These are phyloP conservation scores for Saccharomyces hybrid DNA, from an alignment of 1,139 yeast species.

Conservation along the genomic window DNA sequence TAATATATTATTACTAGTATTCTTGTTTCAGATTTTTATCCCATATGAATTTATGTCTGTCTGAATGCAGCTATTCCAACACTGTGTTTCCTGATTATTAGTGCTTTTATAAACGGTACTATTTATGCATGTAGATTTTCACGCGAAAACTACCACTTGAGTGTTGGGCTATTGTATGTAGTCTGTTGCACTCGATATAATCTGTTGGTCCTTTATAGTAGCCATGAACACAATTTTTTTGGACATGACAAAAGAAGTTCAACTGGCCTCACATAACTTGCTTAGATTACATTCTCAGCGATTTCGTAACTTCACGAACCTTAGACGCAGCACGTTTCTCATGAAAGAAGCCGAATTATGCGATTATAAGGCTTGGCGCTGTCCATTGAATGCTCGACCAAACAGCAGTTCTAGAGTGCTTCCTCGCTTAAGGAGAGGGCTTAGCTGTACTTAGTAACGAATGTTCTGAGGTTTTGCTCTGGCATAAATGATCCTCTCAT, in stretches of 20 bases:
- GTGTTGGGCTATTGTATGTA: background rate
- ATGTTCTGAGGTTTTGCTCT: background rate
- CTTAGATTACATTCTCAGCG: background rate
- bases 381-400: background rate
- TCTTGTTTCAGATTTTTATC: no score
- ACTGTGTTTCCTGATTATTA: background rate
- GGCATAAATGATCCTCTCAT: background rate
- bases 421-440: background rate
- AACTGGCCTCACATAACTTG: background rate
- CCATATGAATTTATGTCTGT: no score
- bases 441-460: background rate
- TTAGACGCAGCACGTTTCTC: background rate
- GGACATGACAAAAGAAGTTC: background rate
- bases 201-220: background rate
- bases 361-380: background rate
- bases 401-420: background rate
- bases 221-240: background rate
- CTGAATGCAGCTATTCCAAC: background rate
- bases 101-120: background rate
- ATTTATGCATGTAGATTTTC: background rate
- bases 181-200: background rate
- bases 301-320: background rate
- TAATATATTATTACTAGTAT: no score
- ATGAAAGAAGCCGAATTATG: background rate
- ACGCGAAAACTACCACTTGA: background rate